Percentiles rank a stretch among this genome's conserved stretches.
Conservation (phyloP, 2,329 filamentous ascomycete genomes). For the Aspergillus sp. region DNA sequence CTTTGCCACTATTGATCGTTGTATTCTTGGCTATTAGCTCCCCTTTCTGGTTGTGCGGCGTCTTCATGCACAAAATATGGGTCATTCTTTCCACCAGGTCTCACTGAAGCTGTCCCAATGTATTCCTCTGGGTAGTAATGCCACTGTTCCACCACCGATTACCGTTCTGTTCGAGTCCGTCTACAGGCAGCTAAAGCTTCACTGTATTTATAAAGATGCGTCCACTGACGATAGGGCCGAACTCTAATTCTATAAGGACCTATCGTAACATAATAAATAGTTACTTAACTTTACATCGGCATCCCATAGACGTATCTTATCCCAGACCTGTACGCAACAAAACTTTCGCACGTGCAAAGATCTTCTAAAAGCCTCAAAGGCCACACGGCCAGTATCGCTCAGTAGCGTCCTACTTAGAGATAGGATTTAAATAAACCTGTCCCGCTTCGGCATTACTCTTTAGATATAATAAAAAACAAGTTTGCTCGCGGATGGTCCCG, state of each 20-base stretch:
- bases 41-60: not conserved
- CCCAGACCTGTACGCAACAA: conserved; percentile 3
- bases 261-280: not conserved
- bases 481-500: conserved; percentile 3
- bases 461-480: no score
- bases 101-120: not conserved
- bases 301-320: not conserved
- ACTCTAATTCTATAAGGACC: no score
- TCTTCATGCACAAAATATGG: not conserved
- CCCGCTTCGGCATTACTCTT: no score
- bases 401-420: conserved; percentile 4
- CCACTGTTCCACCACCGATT: no score
- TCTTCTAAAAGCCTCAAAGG: not conserved
- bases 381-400: conserved; percentile 5
- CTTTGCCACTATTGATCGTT: not conserved
- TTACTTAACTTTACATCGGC: not conserved
- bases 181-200: no score
- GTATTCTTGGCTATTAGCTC: not conserved
- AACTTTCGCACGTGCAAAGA: not conserved
- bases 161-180: no score
- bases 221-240: no score
- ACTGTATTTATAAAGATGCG: no score
- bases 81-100: not conserved
- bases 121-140: no score
- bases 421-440: no score